Conservation (phyloP, 208 protist genomes). For the Acanthamoeba quina region DNA sequence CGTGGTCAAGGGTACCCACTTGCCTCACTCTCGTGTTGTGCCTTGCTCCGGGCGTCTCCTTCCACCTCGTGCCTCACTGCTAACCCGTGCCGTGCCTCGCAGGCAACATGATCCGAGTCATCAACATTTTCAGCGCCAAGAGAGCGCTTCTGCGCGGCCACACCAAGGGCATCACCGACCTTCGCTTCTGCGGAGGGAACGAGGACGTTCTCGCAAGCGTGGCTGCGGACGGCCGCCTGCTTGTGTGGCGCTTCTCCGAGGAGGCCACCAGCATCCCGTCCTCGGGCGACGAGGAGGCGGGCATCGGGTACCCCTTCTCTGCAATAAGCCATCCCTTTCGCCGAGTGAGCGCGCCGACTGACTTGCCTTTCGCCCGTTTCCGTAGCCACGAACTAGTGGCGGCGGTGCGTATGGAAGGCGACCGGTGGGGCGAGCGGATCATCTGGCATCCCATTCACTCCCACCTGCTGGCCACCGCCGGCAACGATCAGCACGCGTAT, state of each 20-base stretch:
- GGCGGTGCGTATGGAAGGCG: not conserved
- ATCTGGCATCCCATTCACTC: slow-evolving; percentile 28
- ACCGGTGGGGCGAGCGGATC: not conserved
- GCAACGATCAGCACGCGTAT: slow-evolving; percentile 13
- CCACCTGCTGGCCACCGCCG: slow-evolving; percentile 42
- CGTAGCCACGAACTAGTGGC: slow-evolving; percentile 1
- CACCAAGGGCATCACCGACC: slow-evolving; percentile 53
- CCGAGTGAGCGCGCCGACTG: not conserved
- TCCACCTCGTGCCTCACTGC: not conserved
- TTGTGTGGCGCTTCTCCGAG: slow-evolving; percentile 49
- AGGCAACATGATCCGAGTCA: slow-evolving; percentile 71
- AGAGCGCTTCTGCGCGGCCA: slow-evolving; percentile 57
- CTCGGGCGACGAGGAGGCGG: not conserved
- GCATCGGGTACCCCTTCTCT: slow-evolving; percentile 3
- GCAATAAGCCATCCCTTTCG: not conserved
- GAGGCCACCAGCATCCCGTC: not conserved
- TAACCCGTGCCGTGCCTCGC: not conserved
- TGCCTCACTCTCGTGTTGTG: not conserved
- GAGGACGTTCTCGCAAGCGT: slow-evolving; percentile 59
- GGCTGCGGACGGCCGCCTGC: slow-evolving; percentile 34
- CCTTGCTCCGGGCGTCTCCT: not conserved
- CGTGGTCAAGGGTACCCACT: slow-evolving; percentile 55
- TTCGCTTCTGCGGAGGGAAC: slow-evolving; percentile 1
- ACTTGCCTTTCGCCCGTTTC: too few species aligned
- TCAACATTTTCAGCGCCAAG: slow-evolving; percentile 67